Evolutionary conservation across 2,329 filamentous ascomycete species (phyloP), one percentile per base, ranked within the genome.

Genomic region (Conoideocrella luteorostrata): DNA sequence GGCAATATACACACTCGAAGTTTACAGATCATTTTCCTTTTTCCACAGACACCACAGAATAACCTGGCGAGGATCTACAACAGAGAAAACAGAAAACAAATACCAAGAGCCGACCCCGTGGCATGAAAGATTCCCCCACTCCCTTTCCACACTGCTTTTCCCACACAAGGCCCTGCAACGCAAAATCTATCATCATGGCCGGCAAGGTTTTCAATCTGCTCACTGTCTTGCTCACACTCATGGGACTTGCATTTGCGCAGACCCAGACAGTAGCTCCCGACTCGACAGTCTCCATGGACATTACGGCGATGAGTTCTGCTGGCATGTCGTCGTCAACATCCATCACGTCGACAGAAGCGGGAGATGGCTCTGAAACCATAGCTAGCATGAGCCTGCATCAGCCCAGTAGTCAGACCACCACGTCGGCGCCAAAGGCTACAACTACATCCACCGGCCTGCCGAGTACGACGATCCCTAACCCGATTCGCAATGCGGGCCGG

Each of bases 201-300:
- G 13, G 39, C 18, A 42, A 29, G 17, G 35, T 43, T 28, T 15
- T 39, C 23, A 39, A 35, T 5, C 17, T 42, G 22, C 17, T 46
- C 15, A 29, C 44, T 2, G 17, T 46, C 35, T 28, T 46, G 17
- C 13, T 42, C 22, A 30, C 37, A 3, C 10, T 46, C 3, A 12
- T 34, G 13, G 39, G 39, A 22, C 29, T 39, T n/a, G 44, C 35
- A n/a, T n/a, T 29, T 26, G 44, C 35, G 4, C 44, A 46, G 35
- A 33, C 20, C 12, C 39, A 39, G 42, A 39, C 29, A 12, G 43
- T 33, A n/a, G 12, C 39, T 4, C 13, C 39, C 13, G 44, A 28
- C 7, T 12, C 36, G 1, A 35, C 36, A 7, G 13, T 26, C 4
- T 7, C n/a, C 21, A 24, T 15, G 7, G 18, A 20, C 22, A 22